phyloP scores from a whole-genome alignment of 2,329 filamentous ascomycete genomes.

The Trichoderma sp. region DNA sequence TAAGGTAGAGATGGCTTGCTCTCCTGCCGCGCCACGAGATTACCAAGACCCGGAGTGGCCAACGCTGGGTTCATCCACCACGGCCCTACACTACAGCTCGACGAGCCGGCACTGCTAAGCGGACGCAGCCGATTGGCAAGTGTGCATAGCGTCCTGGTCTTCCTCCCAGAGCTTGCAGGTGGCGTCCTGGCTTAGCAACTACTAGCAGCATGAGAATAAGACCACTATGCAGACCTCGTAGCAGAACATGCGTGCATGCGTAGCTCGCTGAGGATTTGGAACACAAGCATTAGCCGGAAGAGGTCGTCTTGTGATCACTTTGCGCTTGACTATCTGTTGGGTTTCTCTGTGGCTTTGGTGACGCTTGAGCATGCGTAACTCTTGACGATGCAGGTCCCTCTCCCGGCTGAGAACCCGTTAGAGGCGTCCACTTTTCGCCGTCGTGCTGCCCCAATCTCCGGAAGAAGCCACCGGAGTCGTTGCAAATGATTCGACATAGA shows the following conservation, averaged over 20 bases:
- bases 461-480: background rate
- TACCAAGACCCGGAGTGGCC: background rate
- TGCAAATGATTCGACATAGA: too few species aligned
- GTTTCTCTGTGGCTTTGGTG: background rate
- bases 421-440: background rate
- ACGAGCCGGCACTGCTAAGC: conserved; percentile 15
- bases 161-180: conserved; percentile 1
- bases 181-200: conserved; percentile 1
- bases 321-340: background rate
- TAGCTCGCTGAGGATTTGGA: conserved; percentile 3
- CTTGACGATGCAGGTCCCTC: background rate
- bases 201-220: background rate
- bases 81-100: background rate
- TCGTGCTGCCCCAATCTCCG: background rate
- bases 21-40: conserved; percentile 5
- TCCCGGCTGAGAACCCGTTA: background rate
- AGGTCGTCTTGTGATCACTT: background rate
- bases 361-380: too few species aligned
- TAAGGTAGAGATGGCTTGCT: background rate
- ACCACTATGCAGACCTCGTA: background rate
- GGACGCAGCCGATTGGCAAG: conserved; percentile 22
- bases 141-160: background rate
- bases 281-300: background rate
- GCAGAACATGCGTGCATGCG: conserved; percentile 5
- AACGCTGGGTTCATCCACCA: background rate